Evolutionary conservation across 163 green algal genomes (phyloP).

Genomic region (Scenedesmus sp.): DNA sequence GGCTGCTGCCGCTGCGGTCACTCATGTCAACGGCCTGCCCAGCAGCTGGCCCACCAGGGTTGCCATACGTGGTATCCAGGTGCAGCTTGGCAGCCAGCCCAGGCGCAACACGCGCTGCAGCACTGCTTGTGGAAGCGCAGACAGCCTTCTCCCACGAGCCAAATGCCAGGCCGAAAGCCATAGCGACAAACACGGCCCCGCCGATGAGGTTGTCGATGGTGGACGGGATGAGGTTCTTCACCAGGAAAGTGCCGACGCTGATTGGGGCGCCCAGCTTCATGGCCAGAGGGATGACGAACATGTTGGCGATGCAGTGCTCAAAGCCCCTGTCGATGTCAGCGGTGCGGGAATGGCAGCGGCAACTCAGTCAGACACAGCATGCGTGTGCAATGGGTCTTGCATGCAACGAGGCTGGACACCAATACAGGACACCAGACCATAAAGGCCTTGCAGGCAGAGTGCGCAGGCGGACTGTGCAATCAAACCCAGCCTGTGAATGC

Average conservation of each 20-base stretch:
- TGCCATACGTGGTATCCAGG: background rate
- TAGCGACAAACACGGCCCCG: slow-evolving; percentile 70
- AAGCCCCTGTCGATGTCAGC: slow-evolving; percentile 56
- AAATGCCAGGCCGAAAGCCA: slow-evolving; percentile 56
- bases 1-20: background rate
- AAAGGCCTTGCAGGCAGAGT: no score
- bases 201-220: slow-evolving; percentile 85
- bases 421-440: background rate
- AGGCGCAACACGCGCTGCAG: background rate
- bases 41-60: background rate
- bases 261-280: slow-evolving; percentile 75
- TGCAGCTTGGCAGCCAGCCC: background rate
- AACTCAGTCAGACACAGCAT: background rate
- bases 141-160: slow-evolving; percentile 52
- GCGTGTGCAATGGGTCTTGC: no score
- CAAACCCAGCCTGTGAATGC: no score
- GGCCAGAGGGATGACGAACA: slow-evolving; percentile 81
- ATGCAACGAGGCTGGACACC: no score
- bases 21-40: background rate
- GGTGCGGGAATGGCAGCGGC: background rate
- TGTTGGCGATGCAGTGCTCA: slow-evolving; percentile 73
- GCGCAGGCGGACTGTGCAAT: no score
- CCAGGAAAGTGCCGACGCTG: slow-evolving; percentile 61
- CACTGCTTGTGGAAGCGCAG: background rate
- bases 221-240: slow-evolving; percentile 79